Evolutionary conservation across 2,329 filamentous ascomycete genomes (phyloP).

Genomic region (Venturia aucupariae): DNA sequence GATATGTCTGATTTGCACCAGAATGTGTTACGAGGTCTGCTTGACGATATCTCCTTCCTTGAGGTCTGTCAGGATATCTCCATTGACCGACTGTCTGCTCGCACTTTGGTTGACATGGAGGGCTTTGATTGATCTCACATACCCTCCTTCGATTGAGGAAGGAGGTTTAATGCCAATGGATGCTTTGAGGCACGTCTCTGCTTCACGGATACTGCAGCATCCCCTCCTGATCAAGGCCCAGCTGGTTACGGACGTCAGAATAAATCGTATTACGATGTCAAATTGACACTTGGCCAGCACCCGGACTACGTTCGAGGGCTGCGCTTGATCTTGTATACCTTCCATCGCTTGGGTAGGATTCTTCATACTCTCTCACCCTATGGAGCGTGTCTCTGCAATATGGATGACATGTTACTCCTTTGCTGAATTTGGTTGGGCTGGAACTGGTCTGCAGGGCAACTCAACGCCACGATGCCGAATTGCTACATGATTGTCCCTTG

Average conservation of each 20-base stretch:
- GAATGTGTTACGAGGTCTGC: neutral
- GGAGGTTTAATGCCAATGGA: neutral
- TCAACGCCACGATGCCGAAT: neutral
- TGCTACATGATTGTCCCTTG: neutral
- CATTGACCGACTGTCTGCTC: neutral
- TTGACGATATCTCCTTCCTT: neutral
- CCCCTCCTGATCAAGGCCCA: too few relatives aligned
- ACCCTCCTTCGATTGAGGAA: neutral
- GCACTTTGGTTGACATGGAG: neutral
- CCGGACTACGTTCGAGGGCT: too few relatives aligned
- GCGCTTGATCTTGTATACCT: too few relatives aligned
- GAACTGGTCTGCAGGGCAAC: neutral
- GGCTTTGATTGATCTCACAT: neutral
- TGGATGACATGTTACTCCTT: neutral
- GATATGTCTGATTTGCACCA: neutral
- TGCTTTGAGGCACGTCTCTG: neutral
- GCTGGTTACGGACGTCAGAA: too few relatives aligned
- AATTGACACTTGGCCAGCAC: too few relatives aligned
- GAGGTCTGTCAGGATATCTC: neutral
- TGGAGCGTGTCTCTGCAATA: neutral
- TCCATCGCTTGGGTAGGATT: neutral
- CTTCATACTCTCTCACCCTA: neutral
- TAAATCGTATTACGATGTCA: too few relatives aligned
- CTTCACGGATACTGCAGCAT: neutral
- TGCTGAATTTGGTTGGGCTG: neutral